A percentile compares a stretch with the other conserved stretches of the same genome.
These are phyloP conservation scores for Hypoxylon sp. DNA, from an alignment of 2,329 filamentous ascomycete species.

Conservation along the genomic window DNA sequence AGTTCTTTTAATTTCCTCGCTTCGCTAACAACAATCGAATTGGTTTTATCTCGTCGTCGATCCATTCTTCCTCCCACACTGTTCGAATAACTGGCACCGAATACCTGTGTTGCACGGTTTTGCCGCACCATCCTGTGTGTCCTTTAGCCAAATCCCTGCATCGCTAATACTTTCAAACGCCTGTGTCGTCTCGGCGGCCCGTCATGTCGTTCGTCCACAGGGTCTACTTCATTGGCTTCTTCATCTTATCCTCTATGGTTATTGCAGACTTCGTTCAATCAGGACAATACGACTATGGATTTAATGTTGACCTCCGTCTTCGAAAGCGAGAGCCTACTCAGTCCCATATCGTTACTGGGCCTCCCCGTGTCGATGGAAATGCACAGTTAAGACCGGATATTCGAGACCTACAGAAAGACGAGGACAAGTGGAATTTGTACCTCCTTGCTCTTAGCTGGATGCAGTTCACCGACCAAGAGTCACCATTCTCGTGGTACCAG, in stretches of 20 bases:
- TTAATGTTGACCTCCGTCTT: slow-evolving; percentile 57
- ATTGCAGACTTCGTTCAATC: slow-evolving; percentile 24
- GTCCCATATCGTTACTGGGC: slow-evolving; percentile 59
- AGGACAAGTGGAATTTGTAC: slow-evolving; percentile 82
- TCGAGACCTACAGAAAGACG: slow-evolving; percentile 72
- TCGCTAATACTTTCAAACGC: neutral
- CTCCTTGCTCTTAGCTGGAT: slow-evolving; percentile 81
- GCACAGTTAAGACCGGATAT: slow-evolving; percentile 74
- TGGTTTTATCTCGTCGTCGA: slow-evolving; percentile 14
- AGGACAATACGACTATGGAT: slow-evolving; percentile 66
- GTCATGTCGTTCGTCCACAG: slow-evolving; percentile 30
- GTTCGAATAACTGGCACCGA: slow-evolving; percentile 10
- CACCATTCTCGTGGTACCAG: slow-evolving; percentile 81
- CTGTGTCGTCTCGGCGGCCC: slow-evolving; percentile 5
- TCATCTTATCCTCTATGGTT: slow-evolving; percentile 11
- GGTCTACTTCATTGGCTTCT: slow-evolving; percentile 23
- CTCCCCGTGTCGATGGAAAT: slow-evolving; percentile 60
- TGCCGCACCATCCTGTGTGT: slow-evolving; percentile 28
- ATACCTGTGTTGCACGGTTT: slow-evolving; percentile 32
- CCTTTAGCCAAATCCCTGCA: slow-evolving; percentile 27
- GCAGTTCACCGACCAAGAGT: slow-evolving; percentile 74
- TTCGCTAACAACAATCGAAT: slow-evolving; percentile 16
- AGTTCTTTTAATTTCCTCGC: slow-evolving; percentile 12
- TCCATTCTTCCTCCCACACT: neutral
- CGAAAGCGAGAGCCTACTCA: slow-evolving; percentile 58